Conservation (phyloP, 192 early-diverging fungal species). For the Coemansia javaensis region DNA sequence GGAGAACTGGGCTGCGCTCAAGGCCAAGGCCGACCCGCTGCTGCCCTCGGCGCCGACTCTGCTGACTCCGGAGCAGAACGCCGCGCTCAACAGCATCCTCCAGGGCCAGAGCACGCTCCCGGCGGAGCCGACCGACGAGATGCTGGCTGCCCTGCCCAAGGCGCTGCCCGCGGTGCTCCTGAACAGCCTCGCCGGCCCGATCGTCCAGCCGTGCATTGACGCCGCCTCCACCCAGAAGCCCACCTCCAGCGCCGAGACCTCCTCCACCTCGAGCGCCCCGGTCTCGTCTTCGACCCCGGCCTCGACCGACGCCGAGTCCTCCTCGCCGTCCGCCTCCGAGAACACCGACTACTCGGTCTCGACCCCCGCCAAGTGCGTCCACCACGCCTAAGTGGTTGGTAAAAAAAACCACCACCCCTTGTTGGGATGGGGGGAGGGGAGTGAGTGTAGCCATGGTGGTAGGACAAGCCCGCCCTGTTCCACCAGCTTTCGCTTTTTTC, state of each 20-base stretch:
- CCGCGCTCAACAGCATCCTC: conserved; percentile 18
- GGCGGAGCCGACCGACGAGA: conserved; percentile 32
- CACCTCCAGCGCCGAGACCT: conserved; percentile 12
- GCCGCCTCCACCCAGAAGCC: background rate
- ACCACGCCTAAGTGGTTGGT: too few species aligned
- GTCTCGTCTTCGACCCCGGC: too few species aligned
- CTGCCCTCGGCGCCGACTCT: conserved; percentile 20
- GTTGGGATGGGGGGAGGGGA: too few species aligned
- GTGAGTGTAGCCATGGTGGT: too few species aligned
- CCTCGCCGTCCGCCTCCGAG: too few species aligned
- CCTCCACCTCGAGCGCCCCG: background rate
- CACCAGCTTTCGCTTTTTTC: too few species aligned
- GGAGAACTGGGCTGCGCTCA: conserved; percentile 43
- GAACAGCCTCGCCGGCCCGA: conserved; percentile 14
- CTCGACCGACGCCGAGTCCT: too few species aligned
- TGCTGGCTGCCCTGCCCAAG: conserved; percentile 27
- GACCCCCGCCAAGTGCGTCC: too few species aligned
- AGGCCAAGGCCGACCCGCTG: conserved; percentile 32
- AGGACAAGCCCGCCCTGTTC: too few species aligned
- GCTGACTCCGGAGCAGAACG: conserved; percentile 20
- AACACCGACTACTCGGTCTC: too few species aligned
- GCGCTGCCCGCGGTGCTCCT: conserved; percentile 41
- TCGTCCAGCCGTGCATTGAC: conserved; percentile 24
- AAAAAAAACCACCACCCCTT: too few species aligned
- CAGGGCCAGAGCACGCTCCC: conserved; percentile 21